Evolutionary conservation across 768 basidiomycete genomes (phyloP).

Genomic region (Sarcodon sp.): DNA sequence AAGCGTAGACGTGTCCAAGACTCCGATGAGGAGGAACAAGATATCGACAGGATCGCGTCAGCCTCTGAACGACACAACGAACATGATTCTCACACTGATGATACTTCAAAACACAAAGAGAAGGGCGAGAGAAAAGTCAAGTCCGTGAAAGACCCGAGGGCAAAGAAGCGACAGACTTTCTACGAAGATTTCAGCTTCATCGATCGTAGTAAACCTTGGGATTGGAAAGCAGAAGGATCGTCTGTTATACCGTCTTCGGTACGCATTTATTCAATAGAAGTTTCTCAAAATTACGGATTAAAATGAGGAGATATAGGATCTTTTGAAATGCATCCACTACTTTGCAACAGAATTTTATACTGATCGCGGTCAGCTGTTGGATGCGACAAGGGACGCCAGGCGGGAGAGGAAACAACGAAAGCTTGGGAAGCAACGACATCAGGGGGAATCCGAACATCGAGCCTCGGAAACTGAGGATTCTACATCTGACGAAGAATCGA

Average conservation of each 20-base stretch:
- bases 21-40: conserved; percentile 12
- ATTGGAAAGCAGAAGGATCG: not conserved
- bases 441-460: conserved; percentile 7
- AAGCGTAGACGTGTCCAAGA: conserved; percentile 16
- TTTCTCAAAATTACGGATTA: not conserved
- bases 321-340: conserved; percentile 38
- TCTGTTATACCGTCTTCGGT: conserved; percentile 37
- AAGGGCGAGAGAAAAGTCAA: conserved; percentile 7
- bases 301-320: conserved; percentile 21
- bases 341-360: conserved; percentile 45
- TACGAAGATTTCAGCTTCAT: conserved; percentile 31
- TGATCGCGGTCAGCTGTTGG: conserved; percentile 44
- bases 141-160: conserved; percentile 11
- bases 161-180: conserved; percentile 33
- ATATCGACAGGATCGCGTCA: conserved; percentile 8
- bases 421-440: conserved; percentile 5
- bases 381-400: conserved; percentile 34
- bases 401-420: conserved; percentile 24
- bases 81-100: conserved; percentile 8
- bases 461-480: conserved; percentile 7
- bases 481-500: conserved; percentile 6
- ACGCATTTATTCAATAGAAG: conserved; percentile 8
- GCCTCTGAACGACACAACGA: conserved; percentile 3
- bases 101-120: conserved; percentile 3
- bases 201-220: not conserved